These are phyloP conservation scores for Rehmannia glutinosa DNA, from an alignment of 257 asterid species.

Conservation along the genomic window DNA sequence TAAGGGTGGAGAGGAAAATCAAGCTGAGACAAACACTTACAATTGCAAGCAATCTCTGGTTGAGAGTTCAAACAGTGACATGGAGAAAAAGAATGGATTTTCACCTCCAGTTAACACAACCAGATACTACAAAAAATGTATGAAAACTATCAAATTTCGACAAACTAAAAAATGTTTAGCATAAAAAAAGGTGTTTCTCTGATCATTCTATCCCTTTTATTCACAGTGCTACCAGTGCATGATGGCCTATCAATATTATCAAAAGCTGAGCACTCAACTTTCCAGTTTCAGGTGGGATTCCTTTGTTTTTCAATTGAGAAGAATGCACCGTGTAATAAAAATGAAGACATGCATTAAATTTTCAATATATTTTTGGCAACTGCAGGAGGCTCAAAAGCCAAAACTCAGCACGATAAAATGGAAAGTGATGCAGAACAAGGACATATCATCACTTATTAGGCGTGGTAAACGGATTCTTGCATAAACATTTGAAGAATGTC, in stretches of 20 bases:
- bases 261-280: conserved; percentile 30
- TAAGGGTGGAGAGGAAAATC: conserved; percentile 4
- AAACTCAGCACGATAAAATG: conserved; percentile 36
- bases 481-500: conserved; percentile 10
- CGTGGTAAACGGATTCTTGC: conserved; percentile 40
- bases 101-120: conserved; percentile 26
- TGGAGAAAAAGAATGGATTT: conserved; percentile 8
- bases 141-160: background rate
- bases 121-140: background rate
- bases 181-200: background rate
- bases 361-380: background rate
- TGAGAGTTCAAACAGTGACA: conserved; percentile 10
- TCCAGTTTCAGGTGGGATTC: conserved; percentile 51
- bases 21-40: conserved; percentile 25
- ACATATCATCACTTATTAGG: conserved; percentile 36
- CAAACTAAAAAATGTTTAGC: background rate
- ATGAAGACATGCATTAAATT: background rate
- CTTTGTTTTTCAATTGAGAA: background rate
- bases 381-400: conserved; percentile 41
- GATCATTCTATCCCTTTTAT: background rate
- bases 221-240: conserved; percentile 39
- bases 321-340: background rate
- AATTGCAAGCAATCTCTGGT: conserved; percentile 24
- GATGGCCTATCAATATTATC: conserved; percentile 35
- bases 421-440: conserved; percentile 42